phyloP scores from a whole-genome alignment of 2,329 filamentous ascomycete species.

The Cadophora malorum region DNA sequence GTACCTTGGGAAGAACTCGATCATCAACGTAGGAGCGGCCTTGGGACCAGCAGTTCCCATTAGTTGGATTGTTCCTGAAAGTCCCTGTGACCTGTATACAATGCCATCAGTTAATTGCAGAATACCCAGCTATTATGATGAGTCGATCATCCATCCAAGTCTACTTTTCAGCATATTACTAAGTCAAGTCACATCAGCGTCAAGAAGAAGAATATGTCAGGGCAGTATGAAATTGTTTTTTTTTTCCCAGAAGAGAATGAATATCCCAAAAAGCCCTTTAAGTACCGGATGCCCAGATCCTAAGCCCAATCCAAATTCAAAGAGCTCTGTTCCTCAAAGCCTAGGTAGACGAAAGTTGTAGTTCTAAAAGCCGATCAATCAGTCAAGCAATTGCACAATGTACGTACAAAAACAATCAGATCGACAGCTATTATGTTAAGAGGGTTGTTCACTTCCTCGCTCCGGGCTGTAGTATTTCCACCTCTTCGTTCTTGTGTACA shows the following conservation, averaged over 20 bases:
- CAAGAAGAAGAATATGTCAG: background rate
- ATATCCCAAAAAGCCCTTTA: constrained; percentile 2
- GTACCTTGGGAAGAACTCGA: too few relatives aligned
- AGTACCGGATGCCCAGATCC: background rate
- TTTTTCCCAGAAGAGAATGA: constrained; percentile 1
- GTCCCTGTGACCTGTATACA: too few relatives aligned
- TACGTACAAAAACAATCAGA: background rate
- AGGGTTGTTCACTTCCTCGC: background rate
- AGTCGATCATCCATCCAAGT: background rate
- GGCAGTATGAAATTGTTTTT: constrained; percentile 7
- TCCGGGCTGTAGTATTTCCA: background rate
- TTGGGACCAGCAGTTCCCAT: too few relatives aligned
- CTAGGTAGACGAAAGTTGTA: constrained; percentile 22
- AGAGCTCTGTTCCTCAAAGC: constrained; percentile 17
- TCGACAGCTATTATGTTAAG: constrained; percentile 1
- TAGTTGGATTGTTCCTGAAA: too few relatives aligned
- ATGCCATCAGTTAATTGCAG: too few relatives aligned
- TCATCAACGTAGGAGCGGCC: too few relatives aligned
- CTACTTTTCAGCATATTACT: background rate
- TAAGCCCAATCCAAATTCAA: constrained; percentile 1
- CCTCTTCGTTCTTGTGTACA: background rate
- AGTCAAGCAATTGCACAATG: background rate
- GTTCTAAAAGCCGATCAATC: constrained; percentile 15
- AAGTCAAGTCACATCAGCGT: background rate
- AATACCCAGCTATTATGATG: too few relatives aligned